Percentiles rank a stretch among this genome's conserved stretches.
Conservation (phyloP, 1,139 yeast genomes). For the Magnusiomyces suaveolens region DNA sequence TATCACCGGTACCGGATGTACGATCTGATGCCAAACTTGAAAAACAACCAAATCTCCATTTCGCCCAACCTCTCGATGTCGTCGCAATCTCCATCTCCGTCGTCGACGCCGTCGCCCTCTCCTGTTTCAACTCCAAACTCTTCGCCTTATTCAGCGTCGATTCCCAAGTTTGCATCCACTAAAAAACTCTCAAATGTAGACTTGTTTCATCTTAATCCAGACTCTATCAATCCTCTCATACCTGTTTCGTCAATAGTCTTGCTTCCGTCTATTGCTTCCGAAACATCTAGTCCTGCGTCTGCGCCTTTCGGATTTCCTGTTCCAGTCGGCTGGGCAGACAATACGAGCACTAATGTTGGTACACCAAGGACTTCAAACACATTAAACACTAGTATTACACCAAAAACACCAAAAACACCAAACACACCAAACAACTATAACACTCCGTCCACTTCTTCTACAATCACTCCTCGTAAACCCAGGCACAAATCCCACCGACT, state of each 20-base stretch:
- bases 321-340: background rate
- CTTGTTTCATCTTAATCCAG: background rate
- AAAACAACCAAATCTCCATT: background rate
- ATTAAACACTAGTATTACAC: background rate
- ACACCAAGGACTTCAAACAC: background rate
- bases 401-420: background rate
- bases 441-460: background rate
- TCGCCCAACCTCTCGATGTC: background rate
- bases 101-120: background rate
- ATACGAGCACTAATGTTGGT: background rate
- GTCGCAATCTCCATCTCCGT: background rate
- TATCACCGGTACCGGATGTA: background rate
- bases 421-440: background rate
- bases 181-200: background rate
- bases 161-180: background rate
- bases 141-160: background rate
- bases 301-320: background rate
- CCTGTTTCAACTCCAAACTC: background rate
- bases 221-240: background rate
- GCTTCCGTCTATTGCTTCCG: background rate
- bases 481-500: background rate
- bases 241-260: background rate
- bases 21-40: background rate
- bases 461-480: background rate
- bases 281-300: background rate